phyloP scores from a whole-genome alignment of 768 basidiomycete genomes.

The Heimioporus sp. region DNA sequence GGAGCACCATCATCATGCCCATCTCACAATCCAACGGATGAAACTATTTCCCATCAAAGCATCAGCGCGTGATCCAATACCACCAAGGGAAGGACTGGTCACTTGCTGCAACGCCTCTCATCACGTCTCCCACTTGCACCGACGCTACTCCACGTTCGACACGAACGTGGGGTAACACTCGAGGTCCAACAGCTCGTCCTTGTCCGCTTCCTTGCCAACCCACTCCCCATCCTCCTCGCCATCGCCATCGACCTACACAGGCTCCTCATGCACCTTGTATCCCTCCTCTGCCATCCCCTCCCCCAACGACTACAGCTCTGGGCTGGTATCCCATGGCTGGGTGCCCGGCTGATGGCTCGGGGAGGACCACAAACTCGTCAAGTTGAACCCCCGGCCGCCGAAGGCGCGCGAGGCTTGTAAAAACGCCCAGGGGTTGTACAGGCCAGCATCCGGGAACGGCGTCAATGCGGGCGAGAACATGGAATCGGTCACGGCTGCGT shows the following conservation, averaged over 20 bases:
- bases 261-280: conserved; percentile 40
- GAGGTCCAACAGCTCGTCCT: conserved; percentile 68
- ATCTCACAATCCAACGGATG: conserved; percentile 78
- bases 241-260: conserved; percentile 32
- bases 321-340: conserved; percentile 78
- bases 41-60: conserved; percentile 47
- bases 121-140: conserved; percentile 68
- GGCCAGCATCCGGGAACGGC: conserved; percentile 58
- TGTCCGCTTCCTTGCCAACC: conserved; percentile 70
- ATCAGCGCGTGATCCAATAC: background rate
- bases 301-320: conserved; percentile 70
- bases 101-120: conserved; percentile 77
- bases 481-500: conserved; percentile 62
- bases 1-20: conserved; percentile 70
- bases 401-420: conserved; percentile 54
- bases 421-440: conserved; percentile 73
- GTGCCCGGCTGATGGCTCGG: conserved; percentile 47
- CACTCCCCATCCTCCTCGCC: conserved; percentile 53
- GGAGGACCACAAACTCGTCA: conserved; percentile 56
- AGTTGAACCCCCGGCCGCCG: conserved; percentile 41
- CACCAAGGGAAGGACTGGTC: conserved; percentile 32
- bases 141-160: conserved; percentile 61
- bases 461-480: conserved; percentile 76
- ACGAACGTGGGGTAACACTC: conserved; percentile 77
- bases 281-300: conserved; percentile 80